Evolutionary conservation across 2,329 filamentous ascomycete genomes (phyloP).

Genomic region (Pyrenophora seminiperda): DNA sequence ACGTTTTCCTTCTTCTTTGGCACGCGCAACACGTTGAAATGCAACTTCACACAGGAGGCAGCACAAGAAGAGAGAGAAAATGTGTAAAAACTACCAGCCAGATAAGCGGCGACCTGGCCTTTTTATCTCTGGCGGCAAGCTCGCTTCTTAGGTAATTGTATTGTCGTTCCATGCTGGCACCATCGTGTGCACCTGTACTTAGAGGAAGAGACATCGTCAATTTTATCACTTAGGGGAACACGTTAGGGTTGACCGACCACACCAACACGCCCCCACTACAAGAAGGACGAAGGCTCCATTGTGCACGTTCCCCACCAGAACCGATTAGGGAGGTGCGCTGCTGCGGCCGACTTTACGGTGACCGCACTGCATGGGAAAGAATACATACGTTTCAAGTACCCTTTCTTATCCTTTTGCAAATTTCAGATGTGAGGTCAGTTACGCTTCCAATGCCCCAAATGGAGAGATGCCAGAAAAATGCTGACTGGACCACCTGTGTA

Average conservation of each 20-base stretch:
- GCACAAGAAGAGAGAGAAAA: constrained; percentile 1
- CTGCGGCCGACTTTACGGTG: too few relatives aligned
- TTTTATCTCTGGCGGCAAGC: constrained; percentile 40
- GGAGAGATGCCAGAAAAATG: too few relatives aligned
- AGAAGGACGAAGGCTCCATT: constrained; percentile 8
- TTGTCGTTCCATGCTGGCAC: constrained; percentile 27
- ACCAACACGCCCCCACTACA: constrained; percentile 42
- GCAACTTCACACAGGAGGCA: background rate
- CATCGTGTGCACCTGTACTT: constrained; percentile 43
- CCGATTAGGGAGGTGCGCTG: background rate
- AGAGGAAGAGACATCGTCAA: constrained; percentile 34
- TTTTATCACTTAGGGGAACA: constrained; percentile 42
- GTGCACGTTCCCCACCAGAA: background rate
- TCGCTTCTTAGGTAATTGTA: constrained; percentile 45
- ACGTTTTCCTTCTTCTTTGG: too few relatives aligned
- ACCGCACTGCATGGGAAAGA: too few relatives aligned
- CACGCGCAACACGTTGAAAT: too few relatives aligned
- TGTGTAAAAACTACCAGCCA: constrained; percentile 1
- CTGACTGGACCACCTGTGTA: too few relatives aligned
- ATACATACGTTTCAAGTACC: too few relatives aligned
- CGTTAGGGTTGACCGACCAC: constrained; percentile 20
- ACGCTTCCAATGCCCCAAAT: too few relatives aligned
- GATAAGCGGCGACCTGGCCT: constrained; percentile 24
- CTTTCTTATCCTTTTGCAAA: too few relatives aligned
- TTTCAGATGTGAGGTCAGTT: too few relatives aligned